phyloP scores from a whole-genome alignment of 345 rosid genomes.

The Reutealis trisperma region DNA sequence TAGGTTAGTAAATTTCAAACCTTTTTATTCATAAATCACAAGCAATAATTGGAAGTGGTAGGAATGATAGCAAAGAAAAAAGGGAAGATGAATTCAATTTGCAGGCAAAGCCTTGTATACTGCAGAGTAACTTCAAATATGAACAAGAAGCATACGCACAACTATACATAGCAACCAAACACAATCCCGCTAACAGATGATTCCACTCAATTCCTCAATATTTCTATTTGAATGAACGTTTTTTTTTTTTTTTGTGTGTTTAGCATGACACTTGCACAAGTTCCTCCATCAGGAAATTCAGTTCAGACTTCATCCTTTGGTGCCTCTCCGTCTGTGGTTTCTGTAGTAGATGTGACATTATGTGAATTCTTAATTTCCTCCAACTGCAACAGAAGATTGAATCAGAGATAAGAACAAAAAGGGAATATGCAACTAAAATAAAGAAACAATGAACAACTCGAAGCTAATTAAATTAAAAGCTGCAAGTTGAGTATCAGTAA shows the following conservation, averaged over 20 bases:
- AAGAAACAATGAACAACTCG: neutral
- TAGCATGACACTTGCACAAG: neutral
- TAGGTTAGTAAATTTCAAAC: too few species aligned
- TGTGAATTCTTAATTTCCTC: constrained; percentile 49
- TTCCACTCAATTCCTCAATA: neutral
- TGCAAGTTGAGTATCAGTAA: neutral
- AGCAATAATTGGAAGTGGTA: too few species aligned
- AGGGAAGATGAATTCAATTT: neutral
- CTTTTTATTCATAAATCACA: too few species aligned
- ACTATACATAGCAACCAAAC: too few species aligned
- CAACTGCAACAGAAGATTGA: constrained; percentile 41
- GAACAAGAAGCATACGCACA: neutral
- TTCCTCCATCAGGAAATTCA: constrained; percentile 20
- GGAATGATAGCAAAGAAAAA: too few species aligned
- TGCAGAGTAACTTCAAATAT: neutral
- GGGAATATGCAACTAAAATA: neutral
- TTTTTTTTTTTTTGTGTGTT: constrained; percentile 1
- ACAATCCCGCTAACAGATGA: neutral
- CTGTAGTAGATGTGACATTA: constrained; percentile 26
- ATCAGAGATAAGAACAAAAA: neutral
- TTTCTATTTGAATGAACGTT: neutral
- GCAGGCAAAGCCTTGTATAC: neutral
- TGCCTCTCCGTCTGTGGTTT: constrained; percentile 36
- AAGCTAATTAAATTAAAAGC: neutral
- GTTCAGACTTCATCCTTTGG: constrained; percentile 27